Percentiles rank a stretch among this genome's conserved stretches.
Evolutionary conservation across 75 land plant genomes (phyloP).

Genomic region (Selaginella moellendorffii): DNA sequence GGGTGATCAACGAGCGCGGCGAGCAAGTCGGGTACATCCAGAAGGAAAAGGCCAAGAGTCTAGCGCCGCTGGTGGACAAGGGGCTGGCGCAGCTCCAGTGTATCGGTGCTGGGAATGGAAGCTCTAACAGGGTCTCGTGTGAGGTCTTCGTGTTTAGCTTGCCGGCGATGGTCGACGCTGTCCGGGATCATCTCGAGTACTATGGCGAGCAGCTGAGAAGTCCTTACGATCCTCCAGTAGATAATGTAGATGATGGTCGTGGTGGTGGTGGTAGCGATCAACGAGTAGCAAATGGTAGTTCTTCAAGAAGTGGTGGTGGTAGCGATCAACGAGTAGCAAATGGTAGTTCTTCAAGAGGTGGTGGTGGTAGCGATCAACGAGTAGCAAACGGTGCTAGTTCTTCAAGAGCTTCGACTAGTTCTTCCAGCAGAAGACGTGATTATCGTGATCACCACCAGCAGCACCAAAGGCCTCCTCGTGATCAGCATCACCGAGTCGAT

Average conservation of each 20-base stretch:
- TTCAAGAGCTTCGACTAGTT: too few relatives aligned
- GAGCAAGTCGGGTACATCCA: slow-evolving; percentile 75
- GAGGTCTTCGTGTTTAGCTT: slow-evolving; percentile 48
- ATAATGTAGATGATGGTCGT: neutral
- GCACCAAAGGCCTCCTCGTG: too few relatives aligned
- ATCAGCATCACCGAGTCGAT: too few relatives aligned
- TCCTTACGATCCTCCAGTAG: neutral
- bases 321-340: too few relatives aligned
- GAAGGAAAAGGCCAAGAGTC: slow-evolving; percentile 36
- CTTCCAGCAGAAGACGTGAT: too few relatives aligned
- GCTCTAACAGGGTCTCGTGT: slow-evolving; percentile 42
- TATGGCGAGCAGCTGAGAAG: slow-evolving; percentile 36
- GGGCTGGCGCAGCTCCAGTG: slow-evolving; percentile 44
- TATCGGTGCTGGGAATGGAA: slow-evolving; percentile 30
- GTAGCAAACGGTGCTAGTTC: too few relatives aligned
- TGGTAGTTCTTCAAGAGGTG: too few relatives aligned
- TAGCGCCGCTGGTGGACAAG: slow-evolving; percentile 56
- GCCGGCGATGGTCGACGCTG: slow-evolving; percentile 16
- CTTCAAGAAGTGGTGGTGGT: too few relatives aligned
- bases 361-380: too few relatives aligned
- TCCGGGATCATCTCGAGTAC: slow-evolving; percentile 14
- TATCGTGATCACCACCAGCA: too few relatives aligned
- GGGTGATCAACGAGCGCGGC: slow-evolving; percentile 44
- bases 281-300: too few relatives aligned
- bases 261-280: neutral